Percentiles rank a stretch among this genome's conserved stretches.
These are phyloP conservation scores for Dacryopinax primogenitus DNA, from an alignment of 768 basidiomycete species.

Conservation along the genomic window DNA sequence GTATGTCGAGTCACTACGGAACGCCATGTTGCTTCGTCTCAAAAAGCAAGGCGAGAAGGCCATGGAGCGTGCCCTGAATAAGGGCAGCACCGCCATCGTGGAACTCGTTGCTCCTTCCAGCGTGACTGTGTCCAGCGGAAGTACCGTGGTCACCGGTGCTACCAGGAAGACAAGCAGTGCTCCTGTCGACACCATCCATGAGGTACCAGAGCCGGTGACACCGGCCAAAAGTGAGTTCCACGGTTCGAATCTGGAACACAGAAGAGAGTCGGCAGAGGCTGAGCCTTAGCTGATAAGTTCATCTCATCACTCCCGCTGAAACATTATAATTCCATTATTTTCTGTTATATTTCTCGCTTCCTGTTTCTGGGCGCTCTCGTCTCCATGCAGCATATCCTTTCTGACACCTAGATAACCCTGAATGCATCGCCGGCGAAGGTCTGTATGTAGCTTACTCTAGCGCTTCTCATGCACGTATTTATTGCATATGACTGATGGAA, in stretches of 20 bases:
- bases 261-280: not conserved
- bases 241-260: not conserved
- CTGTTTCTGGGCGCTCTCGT: not conserved
- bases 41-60: conserved; percentile 86
- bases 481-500: too few species aligned
- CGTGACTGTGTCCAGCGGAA: not conserved
- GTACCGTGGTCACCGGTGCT: not conserved
- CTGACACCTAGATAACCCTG: conserved; percentile 4
- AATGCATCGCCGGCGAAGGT: conserved; percentile 3
- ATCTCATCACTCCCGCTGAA: too few species aligned
- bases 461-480: not conserved
- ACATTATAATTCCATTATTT: not conserved
- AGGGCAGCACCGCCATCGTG: conserved; percentile 9
- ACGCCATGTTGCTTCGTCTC: conserved; percentile 69
- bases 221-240: not conserved
- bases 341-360: too few species aligned
- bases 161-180: not conserved
- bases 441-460: conserved; percentile 3
- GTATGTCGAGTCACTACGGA: conserved; percentile 80
- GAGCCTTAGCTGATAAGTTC: not conserved
- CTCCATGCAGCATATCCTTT: not conserved
- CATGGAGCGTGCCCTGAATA: conserved; percentile 42
- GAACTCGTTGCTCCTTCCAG: not conserved
- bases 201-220: not conserved
- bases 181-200: conserved; percentile 6